Base-by-base conservation (phyloP, 1,284 basidiomycete species). In the Ustilago crameri region DNA sequence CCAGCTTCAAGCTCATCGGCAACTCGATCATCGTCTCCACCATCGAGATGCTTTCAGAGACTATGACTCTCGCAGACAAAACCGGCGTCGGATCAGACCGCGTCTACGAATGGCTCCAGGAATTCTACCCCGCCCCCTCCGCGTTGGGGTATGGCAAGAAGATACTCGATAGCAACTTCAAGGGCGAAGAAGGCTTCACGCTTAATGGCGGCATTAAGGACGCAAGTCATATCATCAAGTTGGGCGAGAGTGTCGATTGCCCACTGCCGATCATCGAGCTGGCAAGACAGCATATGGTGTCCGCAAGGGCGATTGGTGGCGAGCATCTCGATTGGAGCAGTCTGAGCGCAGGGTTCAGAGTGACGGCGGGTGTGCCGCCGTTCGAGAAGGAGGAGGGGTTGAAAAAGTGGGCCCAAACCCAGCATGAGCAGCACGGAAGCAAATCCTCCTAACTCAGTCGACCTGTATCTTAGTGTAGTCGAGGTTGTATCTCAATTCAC, bases 141-240 rank as follows among this genome's bases (percentile, higher is more conserved):
- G 76, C 76, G 4, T 48, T 78, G 18, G 74, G 74, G 4, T 78
- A 78, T 41, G 65, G 66, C 45, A 76, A 76, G 41, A 78, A 78
- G 67, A 91, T 93, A 85, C 82, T 88, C 2, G 84, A 88, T 52
- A 88, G 92, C 84, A 85, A 88, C 35, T 95, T 93, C 80, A 89
- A 93, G 65, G 91, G 89, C 18, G 86, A 87, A 9, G 86, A 86
- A 38, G 93, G 93, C n/a, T 95, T 95, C 82, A 86, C 90, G n/a
- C 88, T 95, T 53, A 89, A 90, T 37, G 91, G 92, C 17, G 93
- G 93, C n/a, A 89, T 95, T 77, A 93, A 93, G 77, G 93, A 95
- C 24, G 70, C 64, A 7, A 48, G 41, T 3, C 85, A 87, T 74
- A 86, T 87, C 40, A 82, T 84, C 44, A 79, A 83, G 61, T 78